These are phyloP conservation scores for Aureobasidium sp. DNA, from an alignment of 2,329 filamentous ascomycete species.

Conservation along the genomic window DNA sequence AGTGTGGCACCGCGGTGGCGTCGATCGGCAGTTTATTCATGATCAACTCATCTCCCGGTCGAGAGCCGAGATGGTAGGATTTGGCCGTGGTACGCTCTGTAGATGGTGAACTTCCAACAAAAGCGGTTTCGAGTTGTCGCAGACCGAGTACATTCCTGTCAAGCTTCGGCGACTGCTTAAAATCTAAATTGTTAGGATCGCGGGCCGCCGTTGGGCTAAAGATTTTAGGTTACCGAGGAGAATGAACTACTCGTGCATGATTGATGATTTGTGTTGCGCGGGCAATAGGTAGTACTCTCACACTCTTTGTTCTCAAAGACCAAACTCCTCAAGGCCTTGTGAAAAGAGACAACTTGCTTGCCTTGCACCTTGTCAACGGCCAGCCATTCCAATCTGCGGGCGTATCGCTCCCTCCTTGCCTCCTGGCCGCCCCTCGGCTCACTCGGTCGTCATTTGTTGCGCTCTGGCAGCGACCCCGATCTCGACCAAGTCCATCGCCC, in stretches of 20 bases:
- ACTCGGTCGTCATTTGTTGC: not conserved
- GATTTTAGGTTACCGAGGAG: constrained; percentile 9
- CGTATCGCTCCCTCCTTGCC: constrained; percentile 2
- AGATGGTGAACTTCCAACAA: not conserved
- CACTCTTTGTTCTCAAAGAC: not conserved
- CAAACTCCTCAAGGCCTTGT: not conserved
- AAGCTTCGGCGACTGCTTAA: not conserved
- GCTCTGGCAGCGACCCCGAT: not conserved
- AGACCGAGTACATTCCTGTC: constrained; percentile 1
- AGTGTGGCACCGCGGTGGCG: not conserved
- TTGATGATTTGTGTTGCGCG: not conserved
- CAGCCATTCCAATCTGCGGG: not conserved
- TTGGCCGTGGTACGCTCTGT: not conserved
- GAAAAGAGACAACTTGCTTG: not conserved
- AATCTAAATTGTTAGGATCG: not conserved
- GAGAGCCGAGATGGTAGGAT: not conserved
- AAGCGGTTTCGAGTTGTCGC: not conserved
- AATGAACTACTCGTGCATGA: not conserved
- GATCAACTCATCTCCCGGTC: not conserved
- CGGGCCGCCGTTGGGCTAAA: constrained; percentile 1
- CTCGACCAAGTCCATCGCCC: not conserved
- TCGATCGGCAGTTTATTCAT: not conserved
- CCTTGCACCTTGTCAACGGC: not conserved
- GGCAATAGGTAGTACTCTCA: not conserved
- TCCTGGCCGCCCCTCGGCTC: constrained; percentile 1